Evolutionary conservation across 1,139 yeast genomes (phyloP), one percentile per base, ranked within the genome.

Genomic region (Magnusiomyces fungicola): DNA sequence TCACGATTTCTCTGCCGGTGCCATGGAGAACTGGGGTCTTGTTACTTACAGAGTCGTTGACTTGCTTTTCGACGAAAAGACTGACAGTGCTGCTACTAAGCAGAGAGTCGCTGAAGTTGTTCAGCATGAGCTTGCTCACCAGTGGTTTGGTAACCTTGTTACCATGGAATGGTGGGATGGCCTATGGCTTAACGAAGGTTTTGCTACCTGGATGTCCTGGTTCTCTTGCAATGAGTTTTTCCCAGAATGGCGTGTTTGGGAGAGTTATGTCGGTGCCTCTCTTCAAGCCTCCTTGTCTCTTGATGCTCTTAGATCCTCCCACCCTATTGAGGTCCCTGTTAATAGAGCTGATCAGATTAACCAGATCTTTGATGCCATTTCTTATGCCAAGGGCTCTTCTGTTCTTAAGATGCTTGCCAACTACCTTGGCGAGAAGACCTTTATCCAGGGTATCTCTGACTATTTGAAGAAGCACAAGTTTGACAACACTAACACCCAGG

Each of bases 121-220:
- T 45, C 87, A 83, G 65, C 96, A 87, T 70, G 96, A 87, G 69
- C 74, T 87, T 63, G 95, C 95, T 24, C 96, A 87, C 66, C 95
- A 87, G 69, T 87, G 96, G 96, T 87, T 87, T 66, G 96, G 96
- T 57, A 83, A 87, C 68, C 72, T 87, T 61, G 95, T 86, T 53
- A 87, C 96, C 55, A 87, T 87, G 96, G 86, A 85, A 60, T 87
- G 92, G 88, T 87, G 96, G 96, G 94, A 87, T 66, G 95, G 86
- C 53, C 76, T 87, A 56, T 87, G 95, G 95, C 76, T 87, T 58
- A 87, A 87, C 66, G 96, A 87, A 69, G 95, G 95, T 25, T 87
- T 86, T 62, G 96, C 96, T 44, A 87, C 96, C 43, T 85, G 89
- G 90, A 85, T 85, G 74, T 85, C 92, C 2, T 84, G 85, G 81